phyloP scores from a whole-genome alignment of 169 alveolate species.

The Plasmodium ovale region DNA sequence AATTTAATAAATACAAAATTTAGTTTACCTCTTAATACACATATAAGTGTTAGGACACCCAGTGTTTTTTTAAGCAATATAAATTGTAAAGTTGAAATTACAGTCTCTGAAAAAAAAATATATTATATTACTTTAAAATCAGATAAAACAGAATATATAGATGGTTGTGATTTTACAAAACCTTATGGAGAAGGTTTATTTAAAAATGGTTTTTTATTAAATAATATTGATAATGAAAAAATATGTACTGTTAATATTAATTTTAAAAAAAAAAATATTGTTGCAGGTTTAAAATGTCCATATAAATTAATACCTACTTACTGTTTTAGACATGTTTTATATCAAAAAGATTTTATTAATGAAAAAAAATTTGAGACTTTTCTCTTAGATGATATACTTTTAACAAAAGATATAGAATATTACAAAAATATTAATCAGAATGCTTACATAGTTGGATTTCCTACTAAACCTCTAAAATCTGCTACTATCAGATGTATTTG shows the following conservation, averaged over 20 bases:
- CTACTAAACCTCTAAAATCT: conserved; percentile 7
- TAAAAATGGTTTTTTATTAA: conserved; percentile 26
- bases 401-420: conserved; percentile 26
- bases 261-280: not conserved
- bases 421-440: conserved; percentile 14
- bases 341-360: conserved; percentile 19
- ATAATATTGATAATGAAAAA: conserved; percentile 2
- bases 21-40: not conserved
- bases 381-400: conserved; percentile 23
- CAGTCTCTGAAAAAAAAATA: not conserved
- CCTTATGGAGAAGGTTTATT: conserved; percentile 42
- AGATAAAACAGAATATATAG: conserved; percentile 30
- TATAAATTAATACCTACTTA: conserved; percentile 45
- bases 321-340: conserved; percentile 48
- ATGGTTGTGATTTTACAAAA: conserved; percentile 65
- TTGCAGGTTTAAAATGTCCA: conserved; percentile 54
- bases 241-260: conserved; percentile 42
- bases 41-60: conserved; percentile 10
- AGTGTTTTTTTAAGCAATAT: conserved; percentile 4
- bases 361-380: conserved; percentile 17
- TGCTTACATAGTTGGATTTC: conserved; percentile 15
- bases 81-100: not conserved
- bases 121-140: not conserved
- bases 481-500: conserved; percentile 32
- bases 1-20: conserved; percentile 12